Evolutionary conservation across 2,329 filamentous ascomycete genomes (phyloP), one percentile per base, ranked within the genome.

Genomic region (Bipolaris cookei): DNA sequence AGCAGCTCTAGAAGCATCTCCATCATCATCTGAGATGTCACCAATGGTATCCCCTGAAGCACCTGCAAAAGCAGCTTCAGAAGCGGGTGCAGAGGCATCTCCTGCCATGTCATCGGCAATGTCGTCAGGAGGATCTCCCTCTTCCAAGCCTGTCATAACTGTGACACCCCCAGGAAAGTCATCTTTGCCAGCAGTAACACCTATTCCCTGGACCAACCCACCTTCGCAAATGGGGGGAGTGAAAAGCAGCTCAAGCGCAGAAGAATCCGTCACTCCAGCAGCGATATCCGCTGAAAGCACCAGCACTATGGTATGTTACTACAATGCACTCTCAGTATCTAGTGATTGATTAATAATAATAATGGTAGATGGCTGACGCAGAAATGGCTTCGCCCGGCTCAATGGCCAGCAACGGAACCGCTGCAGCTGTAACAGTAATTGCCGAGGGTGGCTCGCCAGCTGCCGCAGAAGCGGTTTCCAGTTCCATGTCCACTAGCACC

Each of bases 221-320:
- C 23, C 50, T 32, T 28, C 46, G 2, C 23, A 54, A 35, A 21
- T 38, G 18, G 34, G 38, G 7, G 46, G 38, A 37, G 47, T 6
- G 14, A 38, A 38, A 14, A 56, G 21, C 30, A 37, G 35, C 11
- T 47, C 35, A 16, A 46, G 35, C 8, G 42, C 37, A 20, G 45
- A 30, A 16, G 23, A 28, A 34, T 37, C 50, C 7, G 50, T 30
- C 20, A 48, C 32, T 16, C 30, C 56, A 25, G 54, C 58, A n/a
- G 38, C 41, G 30, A 23, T 43, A 23, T 25, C 44, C 4, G 42
- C 38, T 20, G 58, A 53, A 51, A 54, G 49, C 14, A 50, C 43
- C 30, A 64, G 58, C 37, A 57, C 53, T 35, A 60, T 49, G 20
- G 67, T 70, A 65, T 8, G 66, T 54, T 28, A 16, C 13, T 8